These are phyloP conservation scores for Calonectria hawksworthii DNA, from an alignment of 2,329 filamentous ascomycete species.

Conservation along the genomic window DNA sequence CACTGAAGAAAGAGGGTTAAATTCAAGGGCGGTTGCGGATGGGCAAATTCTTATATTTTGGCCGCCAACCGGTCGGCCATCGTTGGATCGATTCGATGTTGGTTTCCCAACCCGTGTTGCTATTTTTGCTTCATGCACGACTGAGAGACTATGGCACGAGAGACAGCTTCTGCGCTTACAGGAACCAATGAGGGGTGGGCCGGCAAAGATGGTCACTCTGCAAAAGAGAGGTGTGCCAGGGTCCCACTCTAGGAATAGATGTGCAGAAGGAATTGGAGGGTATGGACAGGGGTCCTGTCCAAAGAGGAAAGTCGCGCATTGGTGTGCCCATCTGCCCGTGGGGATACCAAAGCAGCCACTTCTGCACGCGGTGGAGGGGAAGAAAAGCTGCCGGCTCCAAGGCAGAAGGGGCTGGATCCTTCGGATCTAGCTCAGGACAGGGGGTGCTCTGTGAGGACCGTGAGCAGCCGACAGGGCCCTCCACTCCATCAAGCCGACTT, in stretches of 20 bases:
- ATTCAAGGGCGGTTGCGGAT: constrained; percentile 56
- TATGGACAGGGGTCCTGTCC: constrained; percentile 37
- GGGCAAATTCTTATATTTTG: constrained; percentile 72
- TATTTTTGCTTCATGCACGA: constrained; percentile 55
- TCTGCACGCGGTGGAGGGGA: constrained; percentile 33
- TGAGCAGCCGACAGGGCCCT: constrained; percentile 41
- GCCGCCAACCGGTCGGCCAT: constrained; percentile 59
- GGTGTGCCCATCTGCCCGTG: constrained; percentile 46
- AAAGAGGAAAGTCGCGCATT: constrained; percentile 50
- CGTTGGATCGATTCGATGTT: constrained; percentile 45
- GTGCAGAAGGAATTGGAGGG: constrained; percentile 44
- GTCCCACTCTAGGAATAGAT: constrained; percentile 49
- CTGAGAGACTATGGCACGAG: constrained; percentile 45
- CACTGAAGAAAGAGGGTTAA: constrained; percentile 57
- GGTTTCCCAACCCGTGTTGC: constrained; percentile 48
- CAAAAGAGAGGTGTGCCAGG: constrained; percentile 33
- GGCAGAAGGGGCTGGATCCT: constrained; percentile 33
- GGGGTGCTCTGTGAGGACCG: constrained; percentile 36
- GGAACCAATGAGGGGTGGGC: constrained; percentile 59
- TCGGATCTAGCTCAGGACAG: constrained; percentile 41
- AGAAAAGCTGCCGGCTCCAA: constrained; percentile 33
- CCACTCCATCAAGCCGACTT: constrained; percentile 33
- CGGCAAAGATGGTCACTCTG: constrained; percentile 42
- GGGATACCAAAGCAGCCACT: constrained; percentile 41
- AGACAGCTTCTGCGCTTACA: constrained; percentile 60